Evolutionary conservation across 345 rosid species (phyloP).

Genomic region (Citrus medica): DNA sequence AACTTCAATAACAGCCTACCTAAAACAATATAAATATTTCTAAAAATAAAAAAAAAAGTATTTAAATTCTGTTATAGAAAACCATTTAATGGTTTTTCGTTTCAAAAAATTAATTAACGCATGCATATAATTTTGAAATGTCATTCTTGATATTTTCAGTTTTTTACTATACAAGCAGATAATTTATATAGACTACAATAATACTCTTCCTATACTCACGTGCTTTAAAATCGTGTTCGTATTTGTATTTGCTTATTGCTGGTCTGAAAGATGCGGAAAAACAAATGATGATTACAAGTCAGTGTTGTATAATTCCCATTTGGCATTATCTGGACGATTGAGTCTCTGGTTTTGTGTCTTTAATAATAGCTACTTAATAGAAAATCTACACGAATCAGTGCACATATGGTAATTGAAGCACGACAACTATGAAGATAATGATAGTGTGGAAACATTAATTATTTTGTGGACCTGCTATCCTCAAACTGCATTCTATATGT

Average conservation of each 20-base stretch:
- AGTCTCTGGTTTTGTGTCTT: neutral
- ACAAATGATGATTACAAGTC: neutral
- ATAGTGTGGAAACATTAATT: neutral
- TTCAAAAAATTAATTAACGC: no score
- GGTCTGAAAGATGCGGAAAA: neutral
- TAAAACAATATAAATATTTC: no score
- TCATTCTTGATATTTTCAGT: neutral
- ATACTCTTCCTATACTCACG: neutral
- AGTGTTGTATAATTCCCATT: neutral
- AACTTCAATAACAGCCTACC: no score
- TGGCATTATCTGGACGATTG: neutral
- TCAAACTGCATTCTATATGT: neutral
- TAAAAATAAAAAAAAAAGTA: no score
- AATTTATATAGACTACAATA: neutral
- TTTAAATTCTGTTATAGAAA: no score
- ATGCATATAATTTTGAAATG: neutral
- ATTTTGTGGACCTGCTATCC: neutral
- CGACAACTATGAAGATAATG: neutral
- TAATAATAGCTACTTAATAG: conserved; percentile 3
- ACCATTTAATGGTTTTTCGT: no score
- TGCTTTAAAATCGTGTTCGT: neutral
- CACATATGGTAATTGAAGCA: neutral
- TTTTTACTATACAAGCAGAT: neutral
- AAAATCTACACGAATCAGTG: neutral
- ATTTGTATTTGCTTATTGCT: neutral